A percentile compares a stretch with the other conserved stretches of the same genome.
These are phyloP conservation scores for Pseudonectria foliicola DNA, from an alignment of 2,329 filamentous ascomycete genomes.

Conservation along the genomic window DNA sequence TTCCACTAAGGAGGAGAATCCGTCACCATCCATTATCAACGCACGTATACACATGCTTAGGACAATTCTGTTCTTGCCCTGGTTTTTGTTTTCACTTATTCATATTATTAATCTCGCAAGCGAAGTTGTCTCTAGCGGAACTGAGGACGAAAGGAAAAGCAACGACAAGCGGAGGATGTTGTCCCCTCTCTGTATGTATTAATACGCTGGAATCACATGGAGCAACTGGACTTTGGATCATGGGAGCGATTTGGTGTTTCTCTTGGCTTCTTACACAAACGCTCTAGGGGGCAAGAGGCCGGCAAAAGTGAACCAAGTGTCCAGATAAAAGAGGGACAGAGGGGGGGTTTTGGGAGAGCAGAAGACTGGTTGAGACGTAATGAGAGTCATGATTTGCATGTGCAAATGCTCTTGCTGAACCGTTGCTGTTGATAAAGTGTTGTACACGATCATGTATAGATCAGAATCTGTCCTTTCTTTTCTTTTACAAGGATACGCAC, in stretches of 20 bases:
- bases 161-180: constrained; percentile 8
- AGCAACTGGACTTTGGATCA: constrained; percentile 1
- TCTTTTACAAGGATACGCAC: not conserved
- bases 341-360: not conserved
- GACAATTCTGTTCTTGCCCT: constrained; percentile 6
- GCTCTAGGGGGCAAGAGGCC: too few species aligned
- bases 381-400: constrained; percentile 18
- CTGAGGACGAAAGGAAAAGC: constrained; percentile 3
- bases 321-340: constrained; percentile 2
- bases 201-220: constrained; percentile 23
- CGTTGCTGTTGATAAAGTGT: constrained; percentile 1
- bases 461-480: constrained; percentile 3
- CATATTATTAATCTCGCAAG: constrained; percentile 14
- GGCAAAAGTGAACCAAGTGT: too few species aligned
- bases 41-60: constrained; percentile 3
- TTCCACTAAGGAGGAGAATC: constrained; percentile 1
- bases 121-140: constrained; percentile 11
- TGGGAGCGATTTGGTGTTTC: not conserved
- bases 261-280: too few species aligned
- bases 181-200: constrained; percentile 23
- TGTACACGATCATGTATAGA: constrained; percentile 6
- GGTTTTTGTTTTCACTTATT: constrained; percentile 9
- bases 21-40: constrained; percentile 4
- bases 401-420: not conserved
- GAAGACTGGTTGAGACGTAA: constrained; percentile 12